phyloP scores from a whole-genome alignment of 371 early-diverging fungal species.

The Actinomortierella wolfii region DNA sequence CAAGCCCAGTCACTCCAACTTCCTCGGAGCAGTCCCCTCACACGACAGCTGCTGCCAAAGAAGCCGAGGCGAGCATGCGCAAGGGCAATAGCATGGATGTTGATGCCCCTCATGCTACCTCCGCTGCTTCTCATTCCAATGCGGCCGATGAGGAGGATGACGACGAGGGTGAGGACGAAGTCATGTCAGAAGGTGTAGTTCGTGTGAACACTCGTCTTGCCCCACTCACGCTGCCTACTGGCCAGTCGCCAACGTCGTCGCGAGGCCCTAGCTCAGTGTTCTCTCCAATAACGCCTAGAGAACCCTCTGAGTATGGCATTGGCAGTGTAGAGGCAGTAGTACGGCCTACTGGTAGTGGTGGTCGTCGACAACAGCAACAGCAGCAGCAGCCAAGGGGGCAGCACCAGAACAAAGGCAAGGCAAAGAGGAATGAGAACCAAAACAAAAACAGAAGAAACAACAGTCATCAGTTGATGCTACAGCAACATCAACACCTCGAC shows the following conservation, averaged over 20 bases:
- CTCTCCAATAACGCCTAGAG: background rate
- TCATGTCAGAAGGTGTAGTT: constrained; percentile 47
- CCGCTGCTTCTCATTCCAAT: background rate
- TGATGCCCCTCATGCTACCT: too few relatives aligned
- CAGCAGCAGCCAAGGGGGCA: constrained; percentile 22
- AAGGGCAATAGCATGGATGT: too few relatives aligned
- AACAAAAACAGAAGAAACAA: constrained; percentile 16
- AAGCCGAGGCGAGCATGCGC: too few relatives aligned
- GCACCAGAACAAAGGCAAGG: constrained; percentile 24
- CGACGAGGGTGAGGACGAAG: constrained; percentile 39
- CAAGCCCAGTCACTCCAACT: too few relatives aligned
- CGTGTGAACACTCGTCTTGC: constrained; percentile 21
- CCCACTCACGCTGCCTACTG: constrained; percentile 12
- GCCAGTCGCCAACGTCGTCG: constrained; percentile 11
- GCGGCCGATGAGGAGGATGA: constrained; percentile 15
- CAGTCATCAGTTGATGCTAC: constrained; percentile 11
- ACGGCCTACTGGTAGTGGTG: too few relatives aligned
- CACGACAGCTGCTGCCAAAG: too few relatives aligned
- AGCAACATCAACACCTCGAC: background rate
- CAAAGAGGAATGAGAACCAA: constrained; percentile 5
- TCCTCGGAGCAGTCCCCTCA: too few relatives aligned
- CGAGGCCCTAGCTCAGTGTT: constrained; percentile 14
- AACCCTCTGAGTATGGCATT: too few relatives aligned
- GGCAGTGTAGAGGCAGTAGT: too few relatives aligned
- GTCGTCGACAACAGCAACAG: constrained; percentile 1